phyloP scores from a whole-genome alignment of 305 asterid genomes.

The Solanum aculeatissimum region DNA sequence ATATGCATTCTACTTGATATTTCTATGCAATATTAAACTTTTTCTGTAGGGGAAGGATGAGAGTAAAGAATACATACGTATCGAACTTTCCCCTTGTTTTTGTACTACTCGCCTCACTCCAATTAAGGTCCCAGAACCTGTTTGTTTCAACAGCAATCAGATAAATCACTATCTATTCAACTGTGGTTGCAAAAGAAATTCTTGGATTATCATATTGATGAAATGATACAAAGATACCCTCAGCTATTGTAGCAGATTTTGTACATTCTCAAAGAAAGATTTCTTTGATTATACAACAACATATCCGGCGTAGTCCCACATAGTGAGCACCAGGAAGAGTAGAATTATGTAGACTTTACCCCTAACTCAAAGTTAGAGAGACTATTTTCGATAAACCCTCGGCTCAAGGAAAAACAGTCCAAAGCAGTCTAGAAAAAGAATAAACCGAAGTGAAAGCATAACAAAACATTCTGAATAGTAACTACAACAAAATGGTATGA shows the following conservation, averaged over 20 bases:
- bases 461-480: not conserved
- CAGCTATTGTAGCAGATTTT: not conserved
- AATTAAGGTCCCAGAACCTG: constrained; percentile 53
- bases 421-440: not conserved
- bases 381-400: not conserved
- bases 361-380: not conserved
- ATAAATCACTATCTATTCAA: not conserved
- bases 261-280: not conserved
- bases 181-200: not conserved
- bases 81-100: constrained; percentile 47
- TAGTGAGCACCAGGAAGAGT: not conserved
- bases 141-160: not conserved
- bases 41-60: not conserved
- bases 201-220: not conserved
- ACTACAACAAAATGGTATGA: not conserved
- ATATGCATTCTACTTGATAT: not conserved
- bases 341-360: not conserved
- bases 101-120: constrained; percentile 32
- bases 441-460: not conserved
- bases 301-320: not conserved
- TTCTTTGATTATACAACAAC: not conserved
- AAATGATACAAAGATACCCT: not conserved
- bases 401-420: not conserved
- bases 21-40: not conserved
- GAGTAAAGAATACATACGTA: constrained; percentile 2